Evolutionary conservation across 768 basidiomycete genomes (phyloP), one percentile per base, ranked within the genome.

Genomic region (Auricularia auricula-judae): DNA sequence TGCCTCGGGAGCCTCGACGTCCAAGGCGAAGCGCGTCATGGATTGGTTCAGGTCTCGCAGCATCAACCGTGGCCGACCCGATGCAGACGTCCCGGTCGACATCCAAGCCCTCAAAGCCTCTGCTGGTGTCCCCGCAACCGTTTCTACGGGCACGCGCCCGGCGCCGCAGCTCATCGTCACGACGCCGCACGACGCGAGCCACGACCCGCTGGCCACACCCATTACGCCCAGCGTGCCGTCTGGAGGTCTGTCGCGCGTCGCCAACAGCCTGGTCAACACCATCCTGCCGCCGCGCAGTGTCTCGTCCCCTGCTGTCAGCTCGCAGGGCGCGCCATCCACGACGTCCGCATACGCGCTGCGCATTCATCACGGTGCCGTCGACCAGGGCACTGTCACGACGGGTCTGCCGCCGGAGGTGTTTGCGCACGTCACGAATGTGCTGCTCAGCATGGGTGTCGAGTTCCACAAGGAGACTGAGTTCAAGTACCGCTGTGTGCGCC

Each of bases 1-100:
- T 7, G 79, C 87, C 76, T 39, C 39, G 8, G 81, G 82, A 2
- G 89, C 86, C 16, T 87, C 90, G 66, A 84, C 91, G n/a, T 86
- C 82, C 75, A 90, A 94, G 74, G 94, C 96, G 3, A 86, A 86
- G 74, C 93, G 89, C 72, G 97, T 99, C 63, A 98, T 98, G 96
- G 88, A 94, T 68, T 99, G 97, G 97, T 98, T 99, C 84, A 81
- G 79, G 47, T 71, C 76, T 36, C 78, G 78, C 67, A 76, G 76
- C 47, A 65, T 76, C 29, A 72, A 44, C 29, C 59, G 71, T 61
- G 61, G 69, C 18, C 65, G 63, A 62, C 47, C 51, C 5, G 62
- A 66, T 14, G 39, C 39, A 7, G 54, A 60, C 35, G 16, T 44
- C 51, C 62, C 44, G 16, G 59, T 35, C 43, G 43, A 23, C 44